Evolutionary conservation across 768 basidiomycete genomes (phyloP).

Genomic region (Agrocybe praecox): DNA sequence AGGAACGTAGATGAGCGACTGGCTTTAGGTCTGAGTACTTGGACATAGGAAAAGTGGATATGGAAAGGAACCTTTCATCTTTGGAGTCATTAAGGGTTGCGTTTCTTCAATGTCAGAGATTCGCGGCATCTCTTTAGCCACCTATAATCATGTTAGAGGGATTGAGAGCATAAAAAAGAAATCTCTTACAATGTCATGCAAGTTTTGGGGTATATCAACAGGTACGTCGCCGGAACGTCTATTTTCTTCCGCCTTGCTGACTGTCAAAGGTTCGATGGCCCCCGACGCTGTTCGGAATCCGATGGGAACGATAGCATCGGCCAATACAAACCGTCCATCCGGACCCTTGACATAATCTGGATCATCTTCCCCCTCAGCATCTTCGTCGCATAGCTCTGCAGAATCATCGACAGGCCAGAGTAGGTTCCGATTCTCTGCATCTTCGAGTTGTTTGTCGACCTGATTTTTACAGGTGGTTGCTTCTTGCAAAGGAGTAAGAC

Average conservation of each 20-base stretch:
- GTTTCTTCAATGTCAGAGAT: slow-evolving; percentile 47
- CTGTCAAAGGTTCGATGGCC: slow-evolving; percentile 43
- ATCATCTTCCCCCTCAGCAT: slow-evolving; percentile 66
- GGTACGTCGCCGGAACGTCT: slow-evolving; percentile 52
- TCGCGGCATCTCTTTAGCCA: slow-evolving; percentile 12
- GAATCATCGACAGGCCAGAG: slow-evolving; percentile 65
- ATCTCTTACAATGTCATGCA: slow-evolving; percentile 56
- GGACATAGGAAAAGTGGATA: not conserved
- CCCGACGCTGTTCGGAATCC: slow-evolving; percentile 64
- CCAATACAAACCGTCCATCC: slow-evolving; percentile 36
- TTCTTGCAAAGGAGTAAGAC: slow-evolving; percentile 61
- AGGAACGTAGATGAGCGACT: not conserved
- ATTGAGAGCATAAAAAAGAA: not conserved
- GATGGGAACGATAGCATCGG: slow-evolving; percentile 41
- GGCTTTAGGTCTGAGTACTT: too few relatives aligned
- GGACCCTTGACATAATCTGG: slow-evolving; percentile 40
- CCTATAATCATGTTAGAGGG: slow-evolving; percentile 7
- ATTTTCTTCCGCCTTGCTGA: slow-evolving; percentile 36
- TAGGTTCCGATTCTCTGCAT: slow-evolving; percentile 62
- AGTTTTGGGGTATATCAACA: slow-evolving; percentile 52
- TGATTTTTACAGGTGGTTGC: slow-evolving; percentile 53
- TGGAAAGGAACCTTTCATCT: slow-evolving; percentile 2
- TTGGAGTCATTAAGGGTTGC: slow-evolving; percentile 32
- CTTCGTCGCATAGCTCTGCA: slow-evolving; percentile 42
- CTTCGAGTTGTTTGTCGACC: slow-evolving; percentile 59